These are phyloP conservation scores for Aspergillus incahuasiensis DNA, from an alignment of 495 filamentous ascomycete species.

Conservation along the genomic window DNA sequence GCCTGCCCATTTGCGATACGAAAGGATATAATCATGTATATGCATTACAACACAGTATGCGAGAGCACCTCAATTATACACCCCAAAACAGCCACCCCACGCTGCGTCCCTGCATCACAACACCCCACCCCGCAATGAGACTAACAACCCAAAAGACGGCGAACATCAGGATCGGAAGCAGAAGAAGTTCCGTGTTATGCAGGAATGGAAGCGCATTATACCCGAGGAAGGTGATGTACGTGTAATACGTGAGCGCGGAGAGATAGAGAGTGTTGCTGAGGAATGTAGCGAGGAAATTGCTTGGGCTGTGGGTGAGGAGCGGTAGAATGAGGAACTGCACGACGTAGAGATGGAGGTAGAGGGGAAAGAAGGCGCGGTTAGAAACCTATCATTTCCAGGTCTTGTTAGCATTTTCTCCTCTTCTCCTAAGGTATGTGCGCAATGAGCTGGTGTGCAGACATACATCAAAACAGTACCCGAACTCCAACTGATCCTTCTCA, in stretches of 20 bases:
- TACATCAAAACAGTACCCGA: slow-evolving; percentile 78
- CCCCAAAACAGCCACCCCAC: slow-evolving; percentile 46
- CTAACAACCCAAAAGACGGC: slow-evolving; percentile 60
- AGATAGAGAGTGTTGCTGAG: slow-evolving; percentile 69
- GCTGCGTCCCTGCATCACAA: slow-evolving; percentile 40
- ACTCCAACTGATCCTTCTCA: slow-evolving; percentile 59
- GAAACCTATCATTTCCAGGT: slow-evolving; percentile 45
- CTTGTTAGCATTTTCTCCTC: not conserved
- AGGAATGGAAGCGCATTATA: slow-evolving; percentile 73
- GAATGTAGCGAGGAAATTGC: slow-evolving; percentile 55
- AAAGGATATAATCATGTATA: not conserved
- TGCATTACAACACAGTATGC: not conserved
- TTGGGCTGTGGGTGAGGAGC: slow-evolving; percentile 41
- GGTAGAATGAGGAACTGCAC: slow-evolving; percentile 70
- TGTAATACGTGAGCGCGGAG: slow-evolving; percentile 65
- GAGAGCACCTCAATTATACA: slow-evolving; percentile 22
- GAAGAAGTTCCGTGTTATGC: slow-evolving; percentile 66
- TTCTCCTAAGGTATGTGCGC: not conserved
- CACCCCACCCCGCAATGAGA: slow-evolving; percentile 47
- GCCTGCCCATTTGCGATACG: not conserved
- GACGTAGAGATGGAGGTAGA: slow-evolving; percentile 70
- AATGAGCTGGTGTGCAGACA: slow-evolving; percentile 14
- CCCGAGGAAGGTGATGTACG: slow-evolving; percentile 67
- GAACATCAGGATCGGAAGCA: slow-evolving; percentile 58
- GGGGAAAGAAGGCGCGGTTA: slow-evolving; percentile 69